Percentiles rank a stretch among this genome's conserved stretches.
phyloP scores from a whole-genome alignment of 441 rosid species.

The Geranium incanum region DNA sequence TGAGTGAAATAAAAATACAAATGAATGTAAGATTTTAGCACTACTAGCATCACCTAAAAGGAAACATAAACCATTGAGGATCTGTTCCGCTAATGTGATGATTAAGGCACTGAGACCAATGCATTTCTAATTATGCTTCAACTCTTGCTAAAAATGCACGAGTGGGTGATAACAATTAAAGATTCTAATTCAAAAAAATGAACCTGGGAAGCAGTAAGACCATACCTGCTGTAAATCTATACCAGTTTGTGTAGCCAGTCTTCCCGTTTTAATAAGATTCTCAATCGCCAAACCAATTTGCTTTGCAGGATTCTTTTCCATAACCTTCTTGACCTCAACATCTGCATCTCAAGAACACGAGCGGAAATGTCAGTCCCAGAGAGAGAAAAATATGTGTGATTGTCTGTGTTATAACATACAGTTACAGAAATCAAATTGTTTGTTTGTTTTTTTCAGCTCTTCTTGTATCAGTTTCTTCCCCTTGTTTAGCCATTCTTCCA shows the following conservation, averaged over 20 bases:
- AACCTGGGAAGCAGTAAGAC: constrained; percentile 6
- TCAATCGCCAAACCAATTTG: constrained; percentile 55
- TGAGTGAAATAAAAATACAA: not conserved
- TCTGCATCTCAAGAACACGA: constrained; percentile 39
- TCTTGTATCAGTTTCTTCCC: constrained; percentile 57
- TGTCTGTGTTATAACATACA: constrained; percentile 32
- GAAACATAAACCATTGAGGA: not conserved
- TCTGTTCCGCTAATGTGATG: not conserved
- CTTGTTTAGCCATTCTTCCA: constrained; percentile 82
- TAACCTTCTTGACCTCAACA: constrained; percentile 56
- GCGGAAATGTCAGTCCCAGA: constrained; percentile 7
- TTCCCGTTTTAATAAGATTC: constrained; percentile 72
- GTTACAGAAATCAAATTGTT: constrained; percentile 47
- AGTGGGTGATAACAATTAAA: not conserved
- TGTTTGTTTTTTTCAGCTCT: constrained; percentile 38
- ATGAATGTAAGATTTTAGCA: not conserved
- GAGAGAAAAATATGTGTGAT: not conserved
- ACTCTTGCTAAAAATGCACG: constrained; percentile 6
- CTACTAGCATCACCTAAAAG: not conserved
- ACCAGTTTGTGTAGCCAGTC: constrained; percentile 62
- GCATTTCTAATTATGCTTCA: not conserved
- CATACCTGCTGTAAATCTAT: constrained; percentile 88
- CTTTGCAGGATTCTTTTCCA: constrained; percentile 49
- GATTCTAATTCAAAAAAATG: constrained; percentile 9
- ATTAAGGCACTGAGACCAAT: not conserved